Percentiles rank a stretch among this genome's conserved stretches.
Conservation (phyloP, 1,139 yeast genomes). For the Saccharomyces hybrid region DNA sequence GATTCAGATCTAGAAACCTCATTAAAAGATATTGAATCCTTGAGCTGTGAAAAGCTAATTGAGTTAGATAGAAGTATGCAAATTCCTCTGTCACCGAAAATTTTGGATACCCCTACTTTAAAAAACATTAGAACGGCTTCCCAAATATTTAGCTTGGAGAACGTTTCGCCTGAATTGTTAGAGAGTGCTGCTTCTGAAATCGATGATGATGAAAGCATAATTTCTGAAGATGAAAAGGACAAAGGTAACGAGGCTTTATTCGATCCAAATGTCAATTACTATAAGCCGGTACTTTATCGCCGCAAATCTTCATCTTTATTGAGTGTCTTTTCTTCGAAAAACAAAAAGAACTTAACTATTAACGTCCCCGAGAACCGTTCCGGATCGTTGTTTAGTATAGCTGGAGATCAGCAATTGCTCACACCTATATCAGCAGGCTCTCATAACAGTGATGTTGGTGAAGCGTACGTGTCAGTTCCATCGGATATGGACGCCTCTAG, state of each 20-base stretch:
- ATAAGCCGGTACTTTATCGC: slow-evolving; percentile 18
- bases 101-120: slow-evolving; percentile 8
- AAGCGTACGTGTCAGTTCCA: slow-evolving; percentile 9
- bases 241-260: slow-evolving; percentile 6
- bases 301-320: slow-evolving; percentile 20
- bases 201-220: slow-evolving; percentile 20
- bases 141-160: slow-evolving; percentile 13
- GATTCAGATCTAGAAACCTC: slow-evolving; percentile 11
- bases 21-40: slow-evolving; percentile 18
- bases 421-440: slow-evolving; percentile 4
- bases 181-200: slow-evolving; percentile 7
- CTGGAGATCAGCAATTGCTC: slow-evolving; percentile 5
- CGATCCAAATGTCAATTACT: slow-evolving; percentile 16
- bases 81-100: slow-evolving; percentile 16
- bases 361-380: slow-evolving; percentile 9
- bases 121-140: slow-evolving; percentile 13
- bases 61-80: slow-evolving; percentile 21
- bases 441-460: background rate
- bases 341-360: slow-evolving; percentile 10
- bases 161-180: slow-evolving; percentile 7
- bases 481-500: slow-evolving; percentile 7
- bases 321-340: slow-evolving; percentile 19
- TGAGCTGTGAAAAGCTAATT: slow-evolving; percentile 22
- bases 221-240: slow-evolving; percentile 13
- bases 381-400: slow-evolving; percentile 2